Base-by-base conservation (phyloP, 2,329 filamentous ascomycete species). In the Cladosporium oxysporum region DNA sequence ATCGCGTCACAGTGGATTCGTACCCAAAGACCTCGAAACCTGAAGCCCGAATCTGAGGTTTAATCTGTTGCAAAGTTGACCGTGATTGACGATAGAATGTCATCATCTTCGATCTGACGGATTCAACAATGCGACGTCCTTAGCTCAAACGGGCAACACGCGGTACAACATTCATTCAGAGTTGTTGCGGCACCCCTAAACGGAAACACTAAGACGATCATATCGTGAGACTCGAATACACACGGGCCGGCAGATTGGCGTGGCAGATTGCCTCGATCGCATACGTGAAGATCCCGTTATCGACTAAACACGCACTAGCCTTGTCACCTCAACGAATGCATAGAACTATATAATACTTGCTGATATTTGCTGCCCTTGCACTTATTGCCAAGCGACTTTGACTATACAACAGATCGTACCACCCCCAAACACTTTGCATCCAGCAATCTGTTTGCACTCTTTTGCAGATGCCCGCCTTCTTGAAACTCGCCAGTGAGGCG, bases 401-500 rank as follows among this genome's bases (percentile, higher is more conserved):
- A n/a, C 31, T n/a, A 31, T 31, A 55, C 28, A 31, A 55, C 16
- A 33, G 18, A 55, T n/a, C 18, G 16, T 2, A n/a, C 52, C 52
- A 33, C 28, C n/a, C 18, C 28, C 28, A 31, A 31, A 31, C 28
- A 33, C 52, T 33, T 55, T 55, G 50, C 14, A 31, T 14, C 52
- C n/a, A 31, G 28, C 31, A 33, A 21, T 29, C 31, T 21, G 28
- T 31, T 21, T 21, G 2, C 52, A 55, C 16, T 21, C 28, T 29
- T 18, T 55, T 23, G 5, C 23, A 21, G 33, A 60, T 60, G 58
- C 58, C 58, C 18, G 58, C 58, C 11, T 60, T 60, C 26, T n/a
- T 18, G 29, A 60, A 23, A 31, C 23, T 60, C 44, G 58, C 58
- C 28, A 60, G 37, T 31, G 37, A 47, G 58, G 58, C 58, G 21